Percentiles rank a stretch among this genome's conserved stretches.
Conservation (phyloP, 306 rosid species). For the Mimosa bimucronata region DNA sequence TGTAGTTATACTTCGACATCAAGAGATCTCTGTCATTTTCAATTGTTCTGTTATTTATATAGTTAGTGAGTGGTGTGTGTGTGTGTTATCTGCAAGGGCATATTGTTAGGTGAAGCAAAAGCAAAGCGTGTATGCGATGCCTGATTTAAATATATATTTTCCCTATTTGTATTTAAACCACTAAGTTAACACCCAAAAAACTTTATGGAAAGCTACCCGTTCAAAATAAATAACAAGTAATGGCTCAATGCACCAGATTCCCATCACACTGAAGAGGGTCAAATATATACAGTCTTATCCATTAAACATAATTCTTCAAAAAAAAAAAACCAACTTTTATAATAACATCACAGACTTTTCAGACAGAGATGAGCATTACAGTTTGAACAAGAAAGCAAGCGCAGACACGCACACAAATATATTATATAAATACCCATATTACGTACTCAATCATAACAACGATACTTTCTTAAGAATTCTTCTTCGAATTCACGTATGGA, state of each 20-base stretch:
- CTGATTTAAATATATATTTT: neutral
- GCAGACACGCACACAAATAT: too few species aligned
- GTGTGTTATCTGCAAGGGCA: neutral
- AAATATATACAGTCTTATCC: too few species aligned
- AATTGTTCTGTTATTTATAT: neutral
- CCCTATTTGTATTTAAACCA: neutral
- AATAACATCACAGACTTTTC: neutral
- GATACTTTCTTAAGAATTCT: neutral
- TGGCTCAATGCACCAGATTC: too few species aligned
- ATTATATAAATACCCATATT: neutral
- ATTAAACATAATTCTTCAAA: too few species aligned
- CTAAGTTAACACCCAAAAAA: neutral
- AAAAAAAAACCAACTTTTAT: neutral
- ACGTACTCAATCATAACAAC: neutral
- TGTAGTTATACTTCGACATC: conserved; percentile 26
- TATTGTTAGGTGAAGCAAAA: conserved; percentile 12
- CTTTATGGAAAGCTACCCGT: neutral
- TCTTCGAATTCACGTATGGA: neutral
- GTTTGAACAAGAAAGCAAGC: neutral
- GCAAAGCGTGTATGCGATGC: neutral
- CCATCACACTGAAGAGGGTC: too few species aligned
- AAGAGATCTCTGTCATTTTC: conserved; percentile 25
- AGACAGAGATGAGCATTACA: neutral
- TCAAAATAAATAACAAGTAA: too few species aligned
- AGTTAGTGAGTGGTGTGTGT: neutral